Percentiles rank a stretch among this genome's conserved stretches.
These are phyloP conservation scores for Saccharomycopsis phalli DNA, from an alignment of 1,139 yeast species.

Conservation along the genomic window DNA sequence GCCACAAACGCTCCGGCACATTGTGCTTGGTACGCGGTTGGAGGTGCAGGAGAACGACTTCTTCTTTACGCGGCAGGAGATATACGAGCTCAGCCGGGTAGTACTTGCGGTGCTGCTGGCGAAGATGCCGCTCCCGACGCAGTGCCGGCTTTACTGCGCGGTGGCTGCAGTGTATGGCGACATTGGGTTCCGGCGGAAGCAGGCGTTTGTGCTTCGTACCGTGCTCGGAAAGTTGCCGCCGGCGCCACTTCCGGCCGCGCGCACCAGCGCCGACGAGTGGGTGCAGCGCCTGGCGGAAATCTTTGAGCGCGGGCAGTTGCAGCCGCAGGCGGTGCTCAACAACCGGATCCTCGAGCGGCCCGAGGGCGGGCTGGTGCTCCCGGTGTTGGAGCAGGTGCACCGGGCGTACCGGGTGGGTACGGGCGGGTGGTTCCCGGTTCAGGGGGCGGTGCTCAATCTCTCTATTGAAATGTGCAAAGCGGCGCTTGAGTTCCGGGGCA, in stretches of 20 bases:
- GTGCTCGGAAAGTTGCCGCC: conserved; percentile 46
- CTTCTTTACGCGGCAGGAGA: conserved; percentile 35
- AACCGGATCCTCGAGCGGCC: conserved; percentile 7
- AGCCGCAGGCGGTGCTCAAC: conserved; percentile 19
- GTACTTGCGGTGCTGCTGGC: conserved; percentile 32
- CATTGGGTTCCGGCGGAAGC: conserved; percentile 56
- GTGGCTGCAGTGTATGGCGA: conserved; percentile 58
- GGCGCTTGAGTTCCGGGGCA: conserved; percentile 38
- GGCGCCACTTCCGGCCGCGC: conserved; percentile 24
- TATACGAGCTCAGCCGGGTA: conserved; percentile 43
- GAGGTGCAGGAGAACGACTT: conserved; percentile 25
- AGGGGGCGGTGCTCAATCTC: conserved; percentile 48
- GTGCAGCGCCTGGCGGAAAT: conserved; percentile 11
- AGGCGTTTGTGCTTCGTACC: conserved; percentile 59
- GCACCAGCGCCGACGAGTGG: conserved; percentile 14
- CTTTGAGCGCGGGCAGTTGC: conserved; percentile 17
- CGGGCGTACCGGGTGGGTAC: conserved; percentile 24
- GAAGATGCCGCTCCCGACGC: conserved; percentile 42
- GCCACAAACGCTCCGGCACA: conserved; percentile 32
- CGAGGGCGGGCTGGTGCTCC: conserved; percentile 1
- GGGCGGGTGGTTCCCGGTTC: conserved; percentile 46
- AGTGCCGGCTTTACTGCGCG: conserved; percentile 53
- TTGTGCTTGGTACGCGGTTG: conserved; percentile 30
- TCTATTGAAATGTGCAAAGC: conserved; percentile 47
- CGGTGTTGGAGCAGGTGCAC: conserved; percentile 25